phyloP scores from a whole-genome alignment of 306 rosid genomes.

The Begonia peltatifolia region DNA sequence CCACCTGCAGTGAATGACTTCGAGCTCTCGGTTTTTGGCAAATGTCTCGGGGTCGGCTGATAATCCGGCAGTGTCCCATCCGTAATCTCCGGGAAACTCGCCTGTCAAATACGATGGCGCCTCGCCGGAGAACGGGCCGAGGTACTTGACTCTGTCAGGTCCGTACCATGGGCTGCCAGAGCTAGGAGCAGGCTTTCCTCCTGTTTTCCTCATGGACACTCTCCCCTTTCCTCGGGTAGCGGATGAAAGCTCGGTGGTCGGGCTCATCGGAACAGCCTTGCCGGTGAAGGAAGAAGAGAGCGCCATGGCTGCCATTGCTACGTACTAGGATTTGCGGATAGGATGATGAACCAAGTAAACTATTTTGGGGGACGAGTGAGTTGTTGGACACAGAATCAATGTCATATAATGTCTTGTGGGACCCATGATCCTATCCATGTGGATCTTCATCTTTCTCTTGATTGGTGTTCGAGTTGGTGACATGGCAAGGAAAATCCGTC shows the following conservation, averaged over 20 bases:
- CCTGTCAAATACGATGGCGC: constrained; percentile 24
- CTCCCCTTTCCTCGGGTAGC: constrained; percentile 8
- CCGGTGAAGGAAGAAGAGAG: constrained; percentile 25
- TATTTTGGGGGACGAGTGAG: too few species aligned
- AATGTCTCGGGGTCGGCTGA: constrained; percentile 24
- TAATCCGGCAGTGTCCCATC: constrained; percentile 24
- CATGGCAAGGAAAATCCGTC: too few species aligned
- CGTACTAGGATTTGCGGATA: not conserved
- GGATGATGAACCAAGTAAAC: too few species aligned
- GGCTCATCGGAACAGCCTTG: constrained; percentile 11
- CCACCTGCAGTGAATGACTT: constrained; percentile 21
- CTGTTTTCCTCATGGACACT: constrained; percentile 19
- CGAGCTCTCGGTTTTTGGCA: constrained; percentile 21
- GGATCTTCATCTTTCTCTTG: too few species aligned
- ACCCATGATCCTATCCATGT: too few species aligned
- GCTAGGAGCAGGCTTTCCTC: constrained; percentile 13
- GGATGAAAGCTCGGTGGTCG: constrained; percentile 10
- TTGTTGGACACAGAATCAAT: too few species aligned
- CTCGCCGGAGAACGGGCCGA: constrained; percentile 27
- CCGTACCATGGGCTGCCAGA: constrained; percentile 24
- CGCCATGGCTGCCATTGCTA: constrained; percentile 22
- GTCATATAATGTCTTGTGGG: too few species aligned
- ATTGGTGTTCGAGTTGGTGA: too few species aligned
- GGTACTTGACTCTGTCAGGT: constrained; percentile 23
- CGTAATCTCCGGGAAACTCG: constrained; percentile 22